Evolutionary conservation across 805 yeast genomes (phyloP).

Genomic region (Metschnikowia shivogae): DNA sequence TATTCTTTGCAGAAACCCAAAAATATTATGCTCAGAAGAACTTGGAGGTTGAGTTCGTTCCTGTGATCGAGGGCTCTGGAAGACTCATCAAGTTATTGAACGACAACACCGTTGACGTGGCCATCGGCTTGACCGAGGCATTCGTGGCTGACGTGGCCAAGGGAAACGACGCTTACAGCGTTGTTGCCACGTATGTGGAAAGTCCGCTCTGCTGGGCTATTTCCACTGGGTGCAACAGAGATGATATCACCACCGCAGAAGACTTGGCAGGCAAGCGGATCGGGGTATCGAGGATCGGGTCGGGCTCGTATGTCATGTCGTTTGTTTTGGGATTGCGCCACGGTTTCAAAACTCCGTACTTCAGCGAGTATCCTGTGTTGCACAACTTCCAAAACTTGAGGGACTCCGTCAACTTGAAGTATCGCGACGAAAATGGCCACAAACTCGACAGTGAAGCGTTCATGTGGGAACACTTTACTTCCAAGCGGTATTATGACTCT

Average conservation of each 20-base stretch:
- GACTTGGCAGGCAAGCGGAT: slow-evolving; percentile 61
- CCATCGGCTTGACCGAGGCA: slow-evolving; percentile 89
- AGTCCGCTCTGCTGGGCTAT: slow-evolving; percentile 91
- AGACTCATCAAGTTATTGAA: slow-evolving; percentile 73
- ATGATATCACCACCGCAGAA: slow-evolving; percentile 46
- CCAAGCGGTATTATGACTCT: slow-evolving; percentile 76
- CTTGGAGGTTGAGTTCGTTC: slow-evolving; percentile 56
- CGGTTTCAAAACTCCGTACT: slow-evolving; percentile 51
- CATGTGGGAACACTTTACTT: slow-evolving; percentile 95
- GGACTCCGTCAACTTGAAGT: slow-evolving; percentile 64
- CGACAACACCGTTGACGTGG: slow-evolving; percentile 63
- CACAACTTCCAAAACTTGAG: slow-evolving; percentile 72
- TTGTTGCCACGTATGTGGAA: slow-evolving; percentile 78
- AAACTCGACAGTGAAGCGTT: slow-evolving; percentile 63
- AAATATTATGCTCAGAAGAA: slow-evolving; percentile 50
- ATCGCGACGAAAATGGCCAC: slow-evolving; percentile 29
- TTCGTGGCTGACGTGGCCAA: slow-evolving; percentile 79
- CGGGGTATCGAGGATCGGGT: slow-evolving; percentile 84
- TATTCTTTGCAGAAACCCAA: slow-evolving; percentile 62
- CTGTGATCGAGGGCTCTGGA: slow-evolving; percentile 86
- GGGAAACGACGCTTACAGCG: slow-evolving; percentile 58
- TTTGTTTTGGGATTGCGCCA: slow-evolving; percentile 69
- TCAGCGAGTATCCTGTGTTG: slow-evolving; percentile 50
- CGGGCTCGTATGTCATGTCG: slow-evolving; percentile 90
- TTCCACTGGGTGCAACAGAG: slow-evolving; percentile 65